These are phyloP conservation scores for Nidularia pulvinata DNA, from an alignment of 768 basidiomycete genomes.

Conservation along the genomic window DNA sequence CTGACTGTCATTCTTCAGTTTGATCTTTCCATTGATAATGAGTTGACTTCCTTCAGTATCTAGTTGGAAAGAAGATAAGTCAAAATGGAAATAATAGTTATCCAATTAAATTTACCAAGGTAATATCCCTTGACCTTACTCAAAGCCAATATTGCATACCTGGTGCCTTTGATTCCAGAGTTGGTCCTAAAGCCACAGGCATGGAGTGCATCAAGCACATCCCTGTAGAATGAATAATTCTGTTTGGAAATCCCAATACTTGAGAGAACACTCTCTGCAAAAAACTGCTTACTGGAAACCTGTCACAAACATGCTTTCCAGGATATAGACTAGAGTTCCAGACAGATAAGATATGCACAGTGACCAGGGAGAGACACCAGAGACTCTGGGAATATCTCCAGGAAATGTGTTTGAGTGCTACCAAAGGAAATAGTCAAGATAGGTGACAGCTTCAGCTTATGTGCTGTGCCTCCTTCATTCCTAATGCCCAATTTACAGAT, in stretches of 20 bases:
- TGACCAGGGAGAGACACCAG: no score
- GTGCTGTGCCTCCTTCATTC: no score
- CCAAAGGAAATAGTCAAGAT: no score
- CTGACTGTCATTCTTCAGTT: conserved; percentile 60
- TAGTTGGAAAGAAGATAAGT: conserved; percentile 11
- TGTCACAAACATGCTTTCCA: no score
- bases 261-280: no score
- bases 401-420: no score
- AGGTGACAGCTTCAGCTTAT: no score
- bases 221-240: conserved; percentile 9
- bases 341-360: no score
- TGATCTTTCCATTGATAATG: conserved; percentile 70
- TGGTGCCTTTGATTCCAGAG: conserved; percentile 48
- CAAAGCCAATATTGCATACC: conserved; percentile 47
- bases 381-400: no score
- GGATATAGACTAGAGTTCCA: no score
- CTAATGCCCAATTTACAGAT: no score
- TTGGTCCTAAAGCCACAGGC: conserved; percentile 58
- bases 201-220: conserved; percentile 48
- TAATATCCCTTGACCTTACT: conserved; percentile 65
- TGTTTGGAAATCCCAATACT: neutral
- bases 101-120: conserved; percentile 37
- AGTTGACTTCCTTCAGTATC: conserved; percentile 61
- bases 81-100: neutral
- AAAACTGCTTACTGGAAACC: no score